Percentiles rank a stretch among this genome's conserved stretches.
These are phyloP conservation scores for Neoboletus brunneissimus DNA, from an alignment of 768 basidiomycete species.

Conservation along the genomic window DNA sequence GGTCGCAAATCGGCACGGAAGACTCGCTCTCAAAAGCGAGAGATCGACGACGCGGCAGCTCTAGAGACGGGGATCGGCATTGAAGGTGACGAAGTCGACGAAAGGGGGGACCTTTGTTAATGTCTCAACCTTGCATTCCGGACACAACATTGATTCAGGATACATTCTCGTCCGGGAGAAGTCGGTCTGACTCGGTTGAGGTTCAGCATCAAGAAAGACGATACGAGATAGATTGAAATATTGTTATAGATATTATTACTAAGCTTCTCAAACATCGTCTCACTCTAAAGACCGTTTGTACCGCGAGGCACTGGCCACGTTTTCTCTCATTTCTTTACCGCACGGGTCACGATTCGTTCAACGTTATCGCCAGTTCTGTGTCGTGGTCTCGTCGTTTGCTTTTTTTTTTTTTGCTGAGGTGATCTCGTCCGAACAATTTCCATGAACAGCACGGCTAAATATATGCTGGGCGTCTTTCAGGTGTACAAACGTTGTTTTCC, in stretches of 20 bases:
- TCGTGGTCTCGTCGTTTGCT: too few species aligned
- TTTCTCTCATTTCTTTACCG: neutral
- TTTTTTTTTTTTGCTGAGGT: constrained; percentile 11
- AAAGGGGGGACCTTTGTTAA: neutral
- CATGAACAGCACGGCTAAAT: constrained; percentile 15
- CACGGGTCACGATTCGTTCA: neutral
- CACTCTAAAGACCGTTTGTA: neutral
- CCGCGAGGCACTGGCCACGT: neutral
- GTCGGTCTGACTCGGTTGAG: neutral
- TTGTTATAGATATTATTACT: neutral
- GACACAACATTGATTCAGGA: neutral
- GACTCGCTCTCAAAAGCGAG: constrained; percentile 26
- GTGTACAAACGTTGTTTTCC: neutral
- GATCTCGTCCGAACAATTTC: constrained; percentile 1
- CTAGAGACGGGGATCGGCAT: constrained; percentile 3
- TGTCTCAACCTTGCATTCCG: neutral
- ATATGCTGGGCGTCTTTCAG: constrained; percentile 10
- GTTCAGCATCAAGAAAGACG: too few species aligned
- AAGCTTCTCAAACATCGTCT: neutral
- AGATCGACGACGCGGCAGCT: constrained; percentile 27
- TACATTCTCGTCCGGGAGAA: neutral
- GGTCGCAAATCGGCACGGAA: constrained; percentile 39
- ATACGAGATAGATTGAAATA: neutral
- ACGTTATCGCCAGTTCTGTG: neutral
- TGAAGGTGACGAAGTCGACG: neutral